These are phyloP conservation scores for Pseudotsuga menziesii DNA, from an alignment of 75 land plant species.

Conservation along the genomic window DNA sequence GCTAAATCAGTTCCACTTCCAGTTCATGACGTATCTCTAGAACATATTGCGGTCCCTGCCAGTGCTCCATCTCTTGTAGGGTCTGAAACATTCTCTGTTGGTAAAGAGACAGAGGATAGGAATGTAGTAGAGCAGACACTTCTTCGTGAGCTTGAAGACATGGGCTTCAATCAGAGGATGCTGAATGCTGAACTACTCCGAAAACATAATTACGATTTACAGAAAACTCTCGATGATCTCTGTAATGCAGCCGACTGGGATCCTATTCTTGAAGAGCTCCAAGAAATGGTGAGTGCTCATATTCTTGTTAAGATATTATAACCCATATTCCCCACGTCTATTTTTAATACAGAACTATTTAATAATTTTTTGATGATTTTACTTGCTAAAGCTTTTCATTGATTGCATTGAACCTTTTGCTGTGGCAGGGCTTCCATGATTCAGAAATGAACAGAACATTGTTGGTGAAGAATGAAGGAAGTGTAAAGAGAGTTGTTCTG, in stretches of 20 bases:
- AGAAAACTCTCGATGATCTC: conserved; percentile 71
- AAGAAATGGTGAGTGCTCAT: conserved; percentile 72
- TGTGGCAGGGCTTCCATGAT: conserved; percentile 79
- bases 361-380: not conserved
- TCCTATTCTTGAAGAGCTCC: conserved; percentile 76
- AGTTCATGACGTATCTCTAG: not conserved
- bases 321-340: not conserved
- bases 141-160: conserved; percentile 58
- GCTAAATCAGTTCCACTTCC: not conserved
- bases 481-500: conserved; percentile 83
- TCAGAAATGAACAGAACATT: conserved; percentile 61
- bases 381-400: not conserved
- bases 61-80: conserved; percentile 3
- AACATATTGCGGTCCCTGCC: not conserved
- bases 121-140: conserved; percentile 27
- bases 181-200: conserved; percentile 72
- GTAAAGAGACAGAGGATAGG: not conserved
- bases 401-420: not conserved
- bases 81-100: not conserved
- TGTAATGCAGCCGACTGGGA: conserved; percentile 78
- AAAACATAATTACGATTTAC: conserved; percentile 61
- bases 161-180: conserved; percentile 78
- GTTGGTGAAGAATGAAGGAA: conserved; percentile 77
- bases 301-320: too few species aligned
- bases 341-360: not conserved